These are phyloP conservation scores for Teratosphaeria destructans DNA, from an alignment of 2,329 filamentous ascomycete genomes.

Conservation along the genomic window DNA sequence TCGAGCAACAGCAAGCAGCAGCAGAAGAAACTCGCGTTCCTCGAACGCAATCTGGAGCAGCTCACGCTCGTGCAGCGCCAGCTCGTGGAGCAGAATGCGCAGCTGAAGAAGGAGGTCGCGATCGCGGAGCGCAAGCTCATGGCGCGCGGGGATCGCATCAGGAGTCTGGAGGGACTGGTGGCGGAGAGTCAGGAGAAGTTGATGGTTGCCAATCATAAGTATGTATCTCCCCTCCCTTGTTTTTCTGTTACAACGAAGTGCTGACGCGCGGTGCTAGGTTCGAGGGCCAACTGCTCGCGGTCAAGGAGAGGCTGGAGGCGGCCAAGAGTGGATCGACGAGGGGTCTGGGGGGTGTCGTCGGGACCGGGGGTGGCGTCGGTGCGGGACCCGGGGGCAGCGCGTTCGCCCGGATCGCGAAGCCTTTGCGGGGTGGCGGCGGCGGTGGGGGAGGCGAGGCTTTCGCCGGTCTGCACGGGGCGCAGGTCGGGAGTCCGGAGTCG, in stretches of 20 bases:
- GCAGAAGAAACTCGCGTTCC: conserved; percentile 99
- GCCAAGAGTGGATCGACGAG: conserved; percentile 87
- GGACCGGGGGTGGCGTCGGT: conserved; percentile 31
- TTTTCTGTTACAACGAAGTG: neutral
- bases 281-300: conserved; percentile 89
- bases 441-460: conserved; percentile 33
- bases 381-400: conserved; percentile 47
- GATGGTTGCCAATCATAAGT: conserved; percentile 95
- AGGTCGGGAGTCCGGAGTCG: neutral
- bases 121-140: conserved; percentile 97
- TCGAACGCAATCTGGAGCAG: conserved; percentile 96
- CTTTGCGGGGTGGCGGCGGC: conserved; percentile 44
- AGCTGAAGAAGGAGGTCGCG: conserved; percentile 96
- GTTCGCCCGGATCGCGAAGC: conserved; percentile 58
- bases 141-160: conserved; percentile 91
- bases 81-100: conserved; percentile 94
- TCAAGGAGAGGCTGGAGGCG: conserved; percentile 94
- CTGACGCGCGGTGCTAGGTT: conserved; percentile 51
- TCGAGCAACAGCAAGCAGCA: conserved; percentile 96
- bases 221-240: conserved; percentile 30
- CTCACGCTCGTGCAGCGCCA: conserved; percentile 94
- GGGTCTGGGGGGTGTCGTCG: conserved; percentile 51
- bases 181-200: conserved; percentile 98
- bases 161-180: conserved; percentile 80
- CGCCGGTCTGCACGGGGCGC: conserved; percentile 28